Conservation (phyloP, 2,329 filamentous ascomycete genomes). For the Penicillium sp. region DNA sequence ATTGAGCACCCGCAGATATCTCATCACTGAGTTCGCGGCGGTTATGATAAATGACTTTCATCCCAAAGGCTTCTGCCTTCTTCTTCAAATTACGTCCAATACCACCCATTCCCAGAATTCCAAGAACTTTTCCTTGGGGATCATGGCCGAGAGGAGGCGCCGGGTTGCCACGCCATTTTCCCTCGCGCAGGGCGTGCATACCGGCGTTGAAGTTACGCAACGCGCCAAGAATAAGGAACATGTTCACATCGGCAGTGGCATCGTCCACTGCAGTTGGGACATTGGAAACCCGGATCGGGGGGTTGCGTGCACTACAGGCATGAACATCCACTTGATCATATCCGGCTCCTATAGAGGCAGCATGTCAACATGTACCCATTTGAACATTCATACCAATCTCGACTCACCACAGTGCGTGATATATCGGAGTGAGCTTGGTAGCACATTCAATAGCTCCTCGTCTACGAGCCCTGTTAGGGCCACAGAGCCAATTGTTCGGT, state of each 20-base stretch:
- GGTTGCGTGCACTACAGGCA: slow-evolving; percentile 64
- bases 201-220: slow-evolving; percentile 69
- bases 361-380: background rate
- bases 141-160: slow-evolving; percentile 66
- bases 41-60: slow-evolving; percentile 75
- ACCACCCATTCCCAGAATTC: slow-evolving; percentile 82
- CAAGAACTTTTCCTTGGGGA: slow-evolving; percentile 73
- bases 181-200: slow-evolving; percentile 65
- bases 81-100: slow-evolving; percentile 75
- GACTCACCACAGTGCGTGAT: slow-evolving; percentile 43
- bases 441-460: slow-evolving; percentile 61
- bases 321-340: slow-evolving; percentile 79
- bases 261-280: slow-evolving; percentile 79
- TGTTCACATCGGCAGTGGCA: slow-evolving; percentile 75
- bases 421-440: slow-evolving; percentile 42
- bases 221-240: slow-evolving; percentile 79
- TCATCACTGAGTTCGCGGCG: slow-evolving; percentile 60
- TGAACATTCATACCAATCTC: too few species aligned
- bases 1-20: slow-evolving; percentile 41
- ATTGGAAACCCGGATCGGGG: slow-evolving; percentile 70
- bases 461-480: slow-evolving; percentile 69
- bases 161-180: slow-evolving; percentile 64
- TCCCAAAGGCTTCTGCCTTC: slow-evolving; percentile 73
- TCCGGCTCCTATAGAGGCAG: slow-evolving; percentile 62
- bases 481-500: slow-evolving; percentile 68